These are phyloP conservation scores for Raphanus raphanistrum DNA, from an alignment of 345 rosid genomes.

Conservation along the genomic window DNA sequence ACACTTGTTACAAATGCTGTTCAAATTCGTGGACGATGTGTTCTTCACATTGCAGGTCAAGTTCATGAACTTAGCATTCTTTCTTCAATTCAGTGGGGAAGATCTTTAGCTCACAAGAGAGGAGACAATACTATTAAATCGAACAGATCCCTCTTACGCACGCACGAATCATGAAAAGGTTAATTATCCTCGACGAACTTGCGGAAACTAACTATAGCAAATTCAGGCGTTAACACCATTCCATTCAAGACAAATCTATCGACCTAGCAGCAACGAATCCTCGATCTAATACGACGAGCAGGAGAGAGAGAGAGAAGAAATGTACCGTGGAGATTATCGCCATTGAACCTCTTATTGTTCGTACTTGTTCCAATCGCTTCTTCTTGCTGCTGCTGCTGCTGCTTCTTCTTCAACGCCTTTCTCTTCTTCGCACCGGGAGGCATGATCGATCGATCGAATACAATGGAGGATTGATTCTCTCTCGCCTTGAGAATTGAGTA, in stretches of 20 bases:
- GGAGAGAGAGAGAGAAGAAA: background rate
- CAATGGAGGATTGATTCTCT: background rate
- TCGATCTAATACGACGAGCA: background rate
- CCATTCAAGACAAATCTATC: background rate
- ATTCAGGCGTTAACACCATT: background rate
- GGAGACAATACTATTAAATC: background rate
- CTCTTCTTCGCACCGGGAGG: slow-evolving; percentile 91
- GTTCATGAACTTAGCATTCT: slow-evolving; percentile 1
- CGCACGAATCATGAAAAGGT: background rate
- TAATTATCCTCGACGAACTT: background rate
- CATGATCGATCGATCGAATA: slow-evolving; percentile 50
- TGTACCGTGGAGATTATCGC: slow-evolving; percentile 29
- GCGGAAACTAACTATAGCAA: background rate
- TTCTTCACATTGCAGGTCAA: slow-evolving; percentile 8
- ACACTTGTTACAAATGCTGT: background rate
- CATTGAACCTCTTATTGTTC: slow-evolving; percentile 15
- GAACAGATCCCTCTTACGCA: slow-evolving; percentile 7
- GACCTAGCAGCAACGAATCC: slow-evolving; percentile 1
- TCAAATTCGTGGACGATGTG: background rate
- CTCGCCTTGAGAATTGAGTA: background rate
- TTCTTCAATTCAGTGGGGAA: background rate
- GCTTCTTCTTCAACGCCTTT: slow-evolving; percentile 87
- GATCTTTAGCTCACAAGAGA: slow-evolving; percentile 14
- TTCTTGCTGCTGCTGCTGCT: slow-evolving; percentile 48
- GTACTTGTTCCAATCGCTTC: slow-evolving; percentile 26